Conservation (phyloP, 2,329 filamentous ascomycete genomes). For the Trichoderma simmonsii region DNA sequence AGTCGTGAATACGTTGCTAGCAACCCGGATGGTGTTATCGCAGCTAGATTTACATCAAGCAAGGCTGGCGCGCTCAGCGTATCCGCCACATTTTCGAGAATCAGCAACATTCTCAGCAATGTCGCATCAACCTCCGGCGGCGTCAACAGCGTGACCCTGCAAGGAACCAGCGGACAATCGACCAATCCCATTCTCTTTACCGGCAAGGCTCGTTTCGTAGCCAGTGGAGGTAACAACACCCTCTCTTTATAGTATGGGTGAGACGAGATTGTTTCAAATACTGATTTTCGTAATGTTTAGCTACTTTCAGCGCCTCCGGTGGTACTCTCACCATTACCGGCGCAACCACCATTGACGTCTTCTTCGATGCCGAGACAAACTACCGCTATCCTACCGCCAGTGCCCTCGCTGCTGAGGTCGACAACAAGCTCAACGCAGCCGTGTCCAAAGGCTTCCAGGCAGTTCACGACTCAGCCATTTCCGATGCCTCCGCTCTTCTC, state of each 20-base stretch:
- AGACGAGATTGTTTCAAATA: not conserved
- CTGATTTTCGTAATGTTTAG: constrained; percentile 4
- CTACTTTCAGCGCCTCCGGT: constrained; percentile 18
- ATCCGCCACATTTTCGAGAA: constrained; percentile 22
- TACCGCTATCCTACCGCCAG: constrained; percentile 25
- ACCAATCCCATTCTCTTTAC: constrained; percentile 24
- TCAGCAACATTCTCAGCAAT: constrained; percentile 20
- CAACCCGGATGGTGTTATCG: constrained; percentile 38
- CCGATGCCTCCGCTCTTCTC: constrained; percentile 23
- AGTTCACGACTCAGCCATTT: constrained; percentile 23
- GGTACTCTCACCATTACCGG: constrained; percentile 21
- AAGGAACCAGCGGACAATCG: constrained; percentile 24
- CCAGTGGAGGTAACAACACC: constrained; percentile 20
- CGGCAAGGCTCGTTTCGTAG: constrained; percentile 24
- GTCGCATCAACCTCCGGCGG: constrained; percentile 19
- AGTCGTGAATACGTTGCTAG: constrained; percentile 39
- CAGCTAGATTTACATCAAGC: constrained; percentile 27
- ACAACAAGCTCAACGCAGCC: constrained; percentile 25
- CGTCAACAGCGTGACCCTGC: constrained; percentile 21
- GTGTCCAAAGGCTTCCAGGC: constrained; percentile 20
- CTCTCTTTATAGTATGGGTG: not conserved
- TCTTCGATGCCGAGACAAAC: constrained; percentile 27
- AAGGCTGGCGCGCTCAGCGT: constrained; percentile 21
- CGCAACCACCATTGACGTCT: constrained; percentile 27
- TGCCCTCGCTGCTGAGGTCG: constrained; percentile 25